These are phyloP conservation scores for Fagopyrum homotropicum DNA, from an alignment of 148 eudicot genomes.

Conservation along the genomic window DNA sequence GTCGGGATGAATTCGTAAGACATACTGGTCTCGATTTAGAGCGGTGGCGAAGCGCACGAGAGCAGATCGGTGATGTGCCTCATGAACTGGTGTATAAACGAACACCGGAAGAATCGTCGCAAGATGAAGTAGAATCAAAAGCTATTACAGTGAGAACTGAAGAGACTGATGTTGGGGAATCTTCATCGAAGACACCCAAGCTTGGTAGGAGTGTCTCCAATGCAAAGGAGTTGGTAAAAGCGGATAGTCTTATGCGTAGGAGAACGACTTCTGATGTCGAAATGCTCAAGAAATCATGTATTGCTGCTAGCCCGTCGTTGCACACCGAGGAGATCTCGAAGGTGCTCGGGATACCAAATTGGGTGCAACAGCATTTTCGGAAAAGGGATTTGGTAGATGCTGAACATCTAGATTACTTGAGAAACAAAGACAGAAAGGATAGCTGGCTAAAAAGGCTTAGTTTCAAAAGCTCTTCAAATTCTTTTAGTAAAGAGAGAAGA, in stretches of 20 bases:
- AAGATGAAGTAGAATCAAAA: neutral
- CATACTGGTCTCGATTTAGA: slow-evolving; percentile 42
- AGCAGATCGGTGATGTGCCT: neutral
- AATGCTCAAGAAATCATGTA: neutral
- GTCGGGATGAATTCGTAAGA: slow-evolving; percentile 52
- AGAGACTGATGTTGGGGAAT: neutral
- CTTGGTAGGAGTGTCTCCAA: neutral
- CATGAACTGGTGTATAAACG: neutral
- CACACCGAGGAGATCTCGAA: neutral
- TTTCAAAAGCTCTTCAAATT: neutral
- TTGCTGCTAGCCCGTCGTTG: neutral
- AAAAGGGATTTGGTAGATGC: neutral
- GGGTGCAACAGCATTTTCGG: slow-evolving; percentile 3
- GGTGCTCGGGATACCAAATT: slow-evolving; percentile 2
- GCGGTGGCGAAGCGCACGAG: slow-evolving; percentile 8
- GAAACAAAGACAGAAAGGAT: neutral
- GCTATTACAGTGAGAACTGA: neutral
- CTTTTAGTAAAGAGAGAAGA: neutral
- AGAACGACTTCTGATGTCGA: neutral
- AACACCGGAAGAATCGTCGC: neutral
- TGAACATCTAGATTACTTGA: slow-evolving; percentile 1
- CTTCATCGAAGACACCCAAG: neutral
- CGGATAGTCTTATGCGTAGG: neutral
- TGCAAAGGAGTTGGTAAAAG: neutral
- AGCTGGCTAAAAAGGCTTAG: neutral